Evolutionary conservation across 306 rosid species (phyloP).

Genomic region (Fragaria ananassa): DNA sequence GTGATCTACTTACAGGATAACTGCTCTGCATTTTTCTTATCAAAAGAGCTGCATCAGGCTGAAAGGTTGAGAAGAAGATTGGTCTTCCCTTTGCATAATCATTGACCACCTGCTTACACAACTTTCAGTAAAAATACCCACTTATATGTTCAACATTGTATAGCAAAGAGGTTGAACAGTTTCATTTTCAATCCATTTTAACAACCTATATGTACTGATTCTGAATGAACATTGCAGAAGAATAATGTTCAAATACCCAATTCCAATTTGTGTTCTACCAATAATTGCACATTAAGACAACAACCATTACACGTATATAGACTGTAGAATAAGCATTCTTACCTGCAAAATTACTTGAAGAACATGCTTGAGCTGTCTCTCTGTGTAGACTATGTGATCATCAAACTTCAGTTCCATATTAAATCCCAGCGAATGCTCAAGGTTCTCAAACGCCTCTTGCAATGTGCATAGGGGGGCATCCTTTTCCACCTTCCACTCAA

Average conservation of each 20-base stretch:
- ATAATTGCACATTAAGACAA: background rate
- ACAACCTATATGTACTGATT: background rate
- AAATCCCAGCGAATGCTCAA: slow-evolving; percentile 55
- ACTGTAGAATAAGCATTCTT: background rate
- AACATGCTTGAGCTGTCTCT: slow-evolving; percentile 39
- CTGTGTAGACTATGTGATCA: slow-evolving; percentile 51
- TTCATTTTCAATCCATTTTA: background rate
- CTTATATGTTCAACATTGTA: background rate
- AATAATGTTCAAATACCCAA: too few relatives aligned
- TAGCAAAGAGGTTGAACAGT: background rate
- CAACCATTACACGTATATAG: background rate
- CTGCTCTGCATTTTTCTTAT: slow-evolving; percentile 50
- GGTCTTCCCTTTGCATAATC: slow-evolving; percentile 60
- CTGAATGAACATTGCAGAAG: background rate
- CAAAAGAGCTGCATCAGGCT: slow-evolving; percentile 72
- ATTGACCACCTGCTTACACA: slow-evolving; percentile 45
- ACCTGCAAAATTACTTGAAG: slow-evolving; percentile 58
- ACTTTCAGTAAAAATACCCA: background rate
- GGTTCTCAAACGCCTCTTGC: slow-evolving; percentile 53
- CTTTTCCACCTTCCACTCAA: slow-evolving; percentile 63
- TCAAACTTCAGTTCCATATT: slow-evolving; percentile 79
- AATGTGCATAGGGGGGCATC: slow-evolving; percentile 72
- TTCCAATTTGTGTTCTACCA: background rate
- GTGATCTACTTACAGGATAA: slow-evolving; percentile 55
- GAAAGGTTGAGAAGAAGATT: slow-evolving; percentile 66